Conservation (phyloP, 192 early-diverging fungal species). For the Coemansia sp. region DNA sequence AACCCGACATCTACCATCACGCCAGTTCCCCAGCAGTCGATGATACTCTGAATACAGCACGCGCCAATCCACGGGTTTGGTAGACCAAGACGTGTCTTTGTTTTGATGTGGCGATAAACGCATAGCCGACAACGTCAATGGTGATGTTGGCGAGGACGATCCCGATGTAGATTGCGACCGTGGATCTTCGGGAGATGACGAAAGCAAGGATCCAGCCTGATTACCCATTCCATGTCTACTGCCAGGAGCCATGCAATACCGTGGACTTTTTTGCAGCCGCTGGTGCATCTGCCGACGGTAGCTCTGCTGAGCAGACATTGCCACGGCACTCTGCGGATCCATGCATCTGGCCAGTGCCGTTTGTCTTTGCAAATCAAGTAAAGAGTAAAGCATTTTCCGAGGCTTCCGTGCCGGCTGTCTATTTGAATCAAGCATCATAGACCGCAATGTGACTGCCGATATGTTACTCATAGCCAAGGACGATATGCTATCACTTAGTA, state of each 20-base stretch:
- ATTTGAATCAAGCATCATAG: slow-evolving; percentile 1
- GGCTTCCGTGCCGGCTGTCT: not conserved
- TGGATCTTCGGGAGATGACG: not conserved
- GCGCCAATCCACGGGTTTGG: slow-evolving; percentile 65
- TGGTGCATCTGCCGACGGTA: slow-evolving; percentile 9
- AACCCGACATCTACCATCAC: slow-evolving; percentile 54
- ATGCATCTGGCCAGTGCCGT: not conserved
- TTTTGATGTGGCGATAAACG: slow-evolving; percentile 1
- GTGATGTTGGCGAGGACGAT: no score
- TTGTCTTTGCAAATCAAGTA: slow-evolving; percentile 6
- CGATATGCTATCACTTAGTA: not conserved
- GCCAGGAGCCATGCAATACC: no score
- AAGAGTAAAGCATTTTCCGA: slow-evolving; percentile 3
- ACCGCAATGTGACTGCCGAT: not conserved
- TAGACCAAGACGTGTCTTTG: not conserved
- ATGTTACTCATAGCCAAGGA: not conserved
- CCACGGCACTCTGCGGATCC: not conserved
- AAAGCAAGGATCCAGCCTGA: not conserved
- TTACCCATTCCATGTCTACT: no score
- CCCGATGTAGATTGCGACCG: no score
- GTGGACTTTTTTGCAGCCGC: slow-evolving; percentile 6
- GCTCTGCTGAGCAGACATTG: slow-evolving; percentile 2
- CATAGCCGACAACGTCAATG: no score
- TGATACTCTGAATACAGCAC: slow-evolving; percentile 64
- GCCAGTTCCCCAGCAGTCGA: slow-evolving; percentile 72